Conservation (phyloP, 305 asterid genomes). For the Ilex paraguariensis region DNA sequence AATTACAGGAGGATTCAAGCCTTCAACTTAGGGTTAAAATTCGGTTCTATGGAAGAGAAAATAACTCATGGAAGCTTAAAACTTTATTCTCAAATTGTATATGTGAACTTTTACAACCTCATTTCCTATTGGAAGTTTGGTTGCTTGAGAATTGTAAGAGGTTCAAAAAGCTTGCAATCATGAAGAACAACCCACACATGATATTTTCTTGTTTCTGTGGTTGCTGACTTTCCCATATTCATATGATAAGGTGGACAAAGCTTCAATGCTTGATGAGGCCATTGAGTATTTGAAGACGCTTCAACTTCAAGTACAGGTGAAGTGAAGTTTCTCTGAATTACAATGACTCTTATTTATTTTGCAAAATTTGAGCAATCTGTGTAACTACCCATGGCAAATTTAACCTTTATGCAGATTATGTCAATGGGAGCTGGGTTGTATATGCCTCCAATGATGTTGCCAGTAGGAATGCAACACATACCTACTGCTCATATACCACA, state of each 20-base stretch:
- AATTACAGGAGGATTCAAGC: not conserved
- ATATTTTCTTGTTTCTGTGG: no score
- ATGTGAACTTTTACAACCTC: no score
- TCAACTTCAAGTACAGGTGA: not conserved
- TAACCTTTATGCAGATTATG: conserved; percentile 59
- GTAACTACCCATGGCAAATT: not conserved
- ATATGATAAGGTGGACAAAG: not conserved
- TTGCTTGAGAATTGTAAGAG: no score
- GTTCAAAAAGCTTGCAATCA: no score
- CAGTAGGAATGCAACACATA: conserved; percentile 62
- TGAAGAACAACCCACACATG: no score
- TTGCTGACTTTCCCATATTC: not conserved
- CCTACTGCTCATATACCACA: conserved; percentile 65
- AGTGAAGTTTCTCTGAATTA: not conserved
- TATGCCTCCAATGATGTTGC: conserved; percentile 76
- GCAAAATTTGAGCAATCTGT: no score
- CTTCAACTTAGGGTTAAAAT: not conserved
- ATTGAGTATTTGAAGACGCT: not conserved
- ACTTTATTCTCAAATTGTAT: no score
- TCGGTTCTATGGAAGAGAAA: not conserved
- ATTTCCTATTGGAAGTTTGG: no score
- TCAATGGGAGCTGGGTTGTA: conserved; percentile 88
- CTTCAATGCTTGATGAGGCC: conserved; percentile 1
- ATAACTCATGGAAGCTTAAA: not conserved
- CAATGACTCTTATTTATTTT: not conserved